Base-by-base conservation (phyloP, 805 yeast genomes). In the Cyberlindnera petersonii region DNA sequence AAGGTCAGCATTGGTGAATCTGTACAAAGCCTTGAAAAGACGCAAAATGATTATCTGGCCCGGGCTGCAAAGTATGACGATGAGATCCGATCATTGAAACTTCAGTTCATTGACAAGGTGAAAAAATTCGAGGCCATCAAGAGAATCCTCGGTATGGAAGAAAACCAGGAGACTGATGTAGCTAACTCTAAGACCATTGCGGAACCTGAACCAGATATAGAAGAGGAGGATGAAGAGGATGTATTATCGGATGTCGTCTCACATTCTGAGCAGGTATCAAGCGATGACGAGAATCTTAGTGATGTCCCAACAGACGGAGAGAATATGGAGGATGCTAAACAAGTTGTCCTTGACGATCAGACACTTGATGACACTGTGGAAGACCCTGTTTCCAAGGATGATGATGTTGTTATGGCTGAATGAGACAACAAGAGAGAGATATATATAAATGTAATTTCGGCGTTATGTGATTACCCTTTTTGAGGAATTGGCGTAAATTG, bases 51-150 rank as follows among this genome's bases (percentile, higher is more conserved):
- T 19, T 16, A 34, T 24, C 17, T 28, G 21, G 34, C 16, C 28
- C 30, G 23, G 15, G 32, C 44, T 1, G 31, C 36, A 4, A 32
- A 36, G 19, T 43, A 43, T 14, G 42, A 42, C 9, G 15, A 13
- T 7, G 44, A 46, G 33, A 39, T 48, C n/a, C 11, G 15, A 20
- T 24, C 39, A 8, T 7, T 48, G 11, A 44, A 38, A 16, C 16
- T 13, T 20, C 35, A 35, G 22, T 46, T 39, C 28, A n/a, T 24
- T 15, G 50, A 46, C 11, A 48, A 35, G 19, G 37, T 42, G n/a
- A 23, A n/a, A 6, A 40, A 37, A 36, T 43, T 46, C 20, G 47
- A 48, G n/a, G 31, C 37, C 17, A 43, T 44, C 23, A 48, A 37
- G 39, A 24, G 19, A 17, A 40, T 43, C 16, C 35, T 39, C 4